These are phyloP conservation scores for Salix dunnii DNA, from an alignment of 345 rosid genomes.

Conservation along the genomic window DNA sequence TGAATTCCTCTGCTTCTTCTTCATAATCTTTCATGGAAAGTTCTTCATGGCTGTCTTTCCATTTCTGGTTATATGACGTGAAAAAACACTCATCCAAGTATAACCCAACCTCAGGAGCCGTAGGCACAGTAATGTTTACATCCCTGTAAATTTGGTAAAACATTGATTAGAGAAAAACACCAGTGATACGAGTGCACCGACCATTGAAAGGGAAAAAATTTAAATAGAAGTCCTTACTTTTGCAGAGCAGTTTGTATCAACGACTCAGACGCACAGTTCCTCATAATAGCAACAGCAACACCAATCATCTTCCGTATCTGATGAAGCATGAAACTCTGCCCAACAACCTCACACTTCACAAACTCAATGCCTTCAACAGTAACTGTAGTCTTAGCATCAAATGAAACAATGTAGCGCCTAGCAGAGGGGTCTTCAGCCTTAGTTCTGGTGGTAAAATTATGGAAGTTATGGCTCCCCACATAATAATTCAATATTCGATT, in stretches of 20 bases:
- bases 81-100: conserved; percentile 93
- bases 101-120: conserved; percentile 95
- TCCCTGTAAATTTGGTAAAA: conserved; percentile 40
- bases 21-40: conserved; percentile 69
- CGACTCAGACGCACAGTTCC: conserved; percentile 73
- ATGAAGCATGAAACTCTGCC: conserved; percentile 99
- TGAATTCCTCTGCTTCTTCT: conserved; percentile 72
- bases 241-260: conserved; percentile 59
- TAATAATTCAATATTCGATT: conserved; percentile 67
- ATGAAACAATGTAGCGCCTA: conserved; percentile 61
- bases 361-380: conserved; percentile 71
- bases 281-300: conserved; percentile 80
- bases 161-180: not conserved
- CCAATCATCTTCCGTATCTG: conserved; percentile 94
- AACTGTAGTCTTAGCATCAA: conserved; percentile 50
- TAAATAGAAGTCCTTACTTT: conserved; percentile 46
- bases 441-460: conserved; percentile 84
- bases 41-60: conserved; percentile 83
- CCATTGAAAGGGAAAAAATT: not conserved
- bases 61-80: conserved; percentile 72
- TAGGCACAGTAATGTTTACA: conserved; percentile 66
- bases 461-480: conserved; percentile 91
- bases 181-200: not conserved
- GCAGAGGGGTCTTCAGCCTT: conserved; percentile 91
- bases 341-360: conserved; percentile 91